A percentile compares a stretch with the other conserved stretches of the same genome.
phyloP scores from a whole-genome alignment of 2,329 filamentous ascomycete species.

The Fusarium haematococcum region DNA sequence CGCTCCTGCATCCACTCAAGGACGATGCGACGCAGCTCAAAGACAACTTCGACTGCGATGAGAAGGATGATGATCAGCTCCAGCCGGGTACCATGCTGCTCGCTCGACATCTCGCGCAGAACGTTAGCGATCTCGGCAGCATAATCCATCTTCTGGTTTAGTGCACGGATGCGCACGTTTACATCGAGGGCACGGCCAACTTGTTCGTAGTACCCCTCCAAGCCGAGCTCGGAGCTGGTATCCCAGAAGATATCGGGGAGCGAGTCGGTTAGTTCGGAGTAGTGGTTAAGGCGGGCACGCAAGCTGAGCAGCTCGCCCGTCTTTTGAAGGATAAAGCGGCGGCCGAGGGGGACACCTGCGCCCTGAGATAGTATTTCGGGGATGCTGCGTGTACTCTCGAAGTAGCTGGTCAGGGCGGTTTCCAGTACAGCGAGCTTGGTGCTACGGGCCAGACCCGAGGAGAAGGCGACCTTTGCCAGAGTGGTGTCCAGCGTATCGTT shows the following conservation, averaged over 20 bases:
- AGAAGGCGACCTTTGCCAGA: conserved; percentile 95
- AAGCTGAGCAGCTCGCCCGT: conserved; percentile 92
- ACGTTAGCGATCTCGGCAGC: conserved; percentile 95
- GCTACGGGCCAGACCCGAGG: conserved; percentile 89
- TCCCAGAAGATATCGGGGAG: conserved; percentile 99
- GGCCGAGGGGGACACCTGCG: conserved; percentile 56
- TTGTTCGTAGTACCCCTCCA: conserved; percentile 96
- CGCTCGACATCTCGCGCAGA: conserved; percentile 86
- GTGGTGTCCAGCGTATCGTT: conserved; percentile 68
- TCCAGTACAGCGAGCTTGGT: conserved; percentile 96
- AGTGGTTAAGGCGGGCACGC: conserved; percentile 93
- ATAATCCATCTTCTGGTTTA: conserved; percentile 99
- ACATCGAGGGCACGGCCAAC: conserved; percentile 92
- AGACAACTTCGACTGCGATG: conserved; percentile 91
- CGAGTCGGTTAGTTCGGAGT: conserved; percentile 95
- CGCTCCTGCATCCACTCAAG: conserved; percentile 66
- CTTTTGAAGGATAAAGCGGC: conserved; percentile 88
- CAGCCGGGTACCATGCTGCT: conserved; percentile 87
- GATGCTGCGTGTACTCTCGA: conserved; percentile 86
- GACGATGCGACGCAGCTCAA: conserved; percentile 82
- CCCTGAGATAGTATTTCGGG: conserved; percentile 80
- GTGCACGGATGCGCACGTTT: conserved; percentile 85
- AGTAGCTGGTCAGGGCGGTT: conserved; percentile 83
- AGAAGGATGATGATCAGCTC: conserved; percentile 97
- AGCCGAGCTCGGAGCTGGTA: conserved; percentile 83